These are phyloP conservation scores for Cochlearia excelsa DNA, from an alignment of 345 rosid species.

Conservation along the genomic window DNA sequence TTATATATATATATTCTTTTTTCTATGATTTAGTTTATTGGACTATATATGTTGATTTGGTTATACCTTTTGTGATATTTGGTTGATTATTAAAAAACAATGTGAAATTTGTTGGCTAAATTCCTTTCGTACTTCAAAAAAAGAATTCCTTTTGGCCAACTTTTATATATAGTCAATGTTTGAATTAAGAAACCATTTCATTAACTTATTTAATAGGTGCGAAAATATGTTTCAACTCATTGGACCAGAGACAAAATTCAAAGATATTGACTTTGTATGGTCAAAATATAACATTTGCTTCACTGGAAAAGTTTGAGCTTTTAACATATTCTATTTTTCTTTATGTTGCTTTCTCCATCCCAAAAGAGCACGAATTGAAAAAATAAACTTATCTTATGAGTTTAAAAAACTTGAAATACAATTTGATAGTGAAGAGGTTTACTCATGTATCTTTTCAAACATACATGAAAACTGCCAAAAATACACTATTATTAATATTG, in stretches of 20 bases:
- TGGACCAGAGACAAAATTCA: constrained; percentile 24
- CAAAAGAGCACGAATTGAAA: not conserved
- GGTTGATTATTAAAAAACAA: not conserved
- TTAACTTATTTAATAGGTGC: constrained; percentile 2
- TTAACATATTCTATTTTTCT: not conserved
- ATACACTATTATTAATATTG: no score
- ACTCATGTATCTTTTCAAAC: constrained; percentile 2
- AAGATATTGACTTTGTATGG: constrained; percentile 29
- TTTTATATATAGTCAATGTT: constrained; percentile 15
- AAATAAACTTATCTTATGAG: not conserved
- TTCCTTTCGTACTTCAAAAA: constrained; percentile 6
- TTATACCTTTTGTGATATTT: constrained; percentile 3
- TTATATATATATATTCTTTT: constrained; percentile 10
- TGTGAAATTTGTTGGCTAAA: not conserved
- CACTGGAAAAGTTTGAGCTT: constrained; percentile 17
- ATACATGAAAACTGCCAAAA: constrained; percentile 4
- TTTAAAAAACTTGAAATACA: not conserved
- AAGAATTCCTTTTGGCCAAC: constrained; percentile 26
- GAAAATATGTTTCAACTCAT: constrained; percentile 26
- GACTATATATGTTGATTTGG: not conserved
- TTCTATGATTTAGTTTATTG: not conserved
- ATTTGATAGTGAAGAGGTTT: constrained; percentile 20
- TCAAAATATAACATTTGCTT: constrained; percentile 26
- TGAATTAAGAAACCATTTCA: constrained; percentile 15
- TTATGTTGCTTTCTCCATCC: constrained; percentile 5